phyloP scores from a whole-genome alignment of 441 rosid species.

The Populus tomentosa region DNA sequence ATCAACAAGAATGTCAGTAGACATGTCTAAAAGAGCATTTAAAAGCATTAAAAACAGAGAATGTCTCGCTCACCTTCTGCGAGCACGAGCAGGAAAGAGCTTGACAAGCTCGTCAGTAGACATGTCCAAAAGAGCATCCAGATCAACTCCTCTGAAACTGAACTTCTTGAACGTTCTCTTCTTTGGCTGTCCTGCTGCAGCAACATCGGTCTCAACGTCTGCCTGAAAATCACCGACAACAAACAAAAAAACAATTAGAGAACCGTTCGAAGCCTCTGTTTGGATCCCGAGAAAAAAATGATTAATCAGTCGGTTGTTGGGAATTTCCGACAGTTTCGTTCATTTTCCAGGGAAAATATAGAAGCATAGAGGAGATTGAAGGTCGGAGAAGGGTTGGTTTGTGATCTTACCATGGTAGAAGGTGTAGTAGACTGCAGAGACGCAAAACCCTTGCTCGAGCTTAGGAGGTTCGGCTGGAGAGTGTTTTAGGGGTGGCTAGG shows the following conservation, averaged over 20 bases:
- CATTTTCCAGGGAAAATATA: background rate
- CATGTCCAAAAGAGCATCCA: conserved; percentile 68
- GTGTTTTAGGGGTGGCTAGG: background rate
- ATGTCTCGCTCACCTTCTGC: conserved; percentile 44
- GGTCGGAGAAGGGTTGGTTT: background rate
- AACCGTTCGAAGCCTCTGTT: background rate
- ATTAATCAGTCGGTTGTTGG: background rate
- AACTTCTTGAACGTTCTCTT: conserved; percentile 85
- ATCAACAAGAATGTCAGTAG: background rate
- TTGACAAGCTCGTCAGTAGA: conserved; percentile 70
- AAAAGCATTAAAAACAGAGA: background rate
- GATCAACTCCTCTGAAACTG: conserved; percentile 69
- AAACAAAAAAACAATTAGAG: background rate
- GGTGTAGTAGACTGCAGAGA: background rate
- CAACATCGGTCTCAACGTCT: conserved; percentile 44
- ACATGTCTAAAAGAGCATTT: background rate
- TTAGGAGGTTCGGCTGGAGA: background rate
- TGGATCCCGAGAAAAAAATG: conserved; percentile 1
- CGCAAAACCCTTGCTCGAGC: background rate
- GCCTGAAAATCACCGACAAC: conserved; percentile 27
- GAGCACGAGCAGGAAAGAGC: conserved; percentile 63
- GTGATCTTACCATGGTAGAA: background rate
- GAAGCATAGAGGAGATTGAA: background rate
- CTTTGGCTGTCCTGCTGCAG: conserved; percentile 49
- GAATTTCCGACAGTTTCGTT: background rate